These are phyloP conservation scores for Chrysopogon serrulatus DNA, from an alignment of 176 grass and related monocot genomes.

Conservation along the genomic window DNA sequence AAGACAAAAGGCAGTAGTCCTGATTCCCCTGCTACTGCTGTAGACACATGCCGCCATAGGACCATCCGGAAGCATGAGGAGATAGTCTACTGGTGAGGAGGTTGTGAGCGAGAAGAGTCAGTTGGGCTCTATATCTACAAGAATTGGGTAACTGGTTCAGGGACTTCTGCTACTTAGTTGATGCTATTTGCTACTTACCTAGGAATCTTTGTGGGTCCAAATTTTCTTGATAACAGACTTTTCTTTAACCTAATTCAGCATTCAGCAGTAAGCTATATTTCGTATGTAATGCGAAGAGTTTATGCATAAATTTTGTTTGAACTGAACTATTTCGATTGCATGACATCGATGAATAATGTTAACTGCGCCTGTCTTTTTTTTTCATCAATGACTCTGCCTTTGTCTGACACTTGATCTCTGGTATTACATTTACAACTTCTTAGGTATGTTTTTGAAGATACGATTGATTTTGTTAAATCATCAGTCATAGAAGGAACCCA, in stretches of 20 bases:
- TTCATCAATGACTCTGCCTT: no score
- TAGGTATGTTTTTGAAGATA: constrained; percentile 92
- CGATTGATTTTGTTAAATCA: constrained; percentile 88
- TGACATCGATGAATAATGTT: neutral
- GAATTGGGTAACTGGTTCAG: neutral
- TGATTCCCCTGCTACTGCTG: no score
- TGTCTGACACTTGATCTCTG: neutral
- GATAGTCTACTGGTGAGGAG: no score
- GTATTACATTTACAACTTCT: constrained; percentile 6
- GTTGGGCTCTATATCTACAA: neutral
- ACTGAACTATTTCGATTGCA: neutral
- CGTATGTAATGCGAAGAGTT: neutral
- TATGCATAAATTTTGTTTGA: neutral
- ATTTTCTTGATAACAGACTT: neutral
- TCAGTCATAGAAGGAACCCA: constrained; percentile 72
- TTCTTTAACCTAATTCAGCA: neutral
- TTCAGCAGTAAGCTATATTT: neutral
- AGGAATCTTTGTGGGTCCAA: neutral
- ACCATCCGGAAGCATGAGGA: no score
- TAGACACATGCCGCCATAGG: no score
- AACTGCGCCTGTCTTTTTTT: no score
- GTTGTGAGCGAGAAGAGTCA: no score
- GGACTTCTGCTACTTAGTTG: neutral
- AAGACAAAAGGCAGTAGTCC: no score
- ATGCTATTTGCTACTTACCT: neutral